Percentiles rank a stretch among this genome's conserved stretches.
These are phyloP conservation scores for Elsinoe ampelina DNA, from an alignment of 2,329 filamentous ascomycete species.

Conservation along the genomic window DNA sequence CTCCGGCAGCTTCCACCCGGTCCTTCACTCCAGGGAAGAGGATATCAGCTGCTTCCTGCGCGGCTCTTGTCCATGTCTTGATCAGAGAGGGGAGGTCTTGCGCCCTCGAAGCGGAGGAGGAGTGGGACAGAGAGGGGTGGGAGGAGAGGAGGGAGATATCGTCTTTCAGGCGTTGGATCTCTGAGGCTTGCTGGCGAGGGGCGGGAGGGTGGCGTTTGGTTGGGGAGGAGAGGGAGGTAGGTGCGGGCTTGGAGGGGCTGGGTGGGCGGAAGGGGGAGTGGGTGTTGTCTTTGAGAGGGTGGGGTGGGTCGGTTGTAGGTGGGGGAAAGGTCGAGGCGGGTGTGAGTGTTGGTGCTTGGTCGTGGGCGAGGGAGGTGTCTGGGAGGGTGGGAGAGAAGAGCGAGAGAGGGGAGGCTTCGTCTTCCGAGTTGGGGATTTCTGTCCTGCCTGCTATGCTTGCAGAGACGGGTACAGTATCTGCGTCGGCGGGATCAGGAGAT, in stretches of 20 bases:
- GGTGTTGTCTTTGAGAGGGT: too few relatives aligned
- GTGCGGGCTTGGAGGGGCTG: not conserved
- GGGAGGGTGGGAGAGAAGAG: not conserved
- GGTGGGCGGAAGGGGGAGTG: not conserved
- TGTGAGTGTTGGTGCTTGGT: not conserved
- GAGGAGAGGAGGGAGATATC: slow-evolving; percentile 45
- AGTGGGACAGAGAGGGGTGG: slow-evolving; percentile 39
- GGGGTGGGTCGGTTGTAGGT: too few relatives aligned
- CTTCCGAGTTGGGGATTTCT: slow-evolving; percentile 2
- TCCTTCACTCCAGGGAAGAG: slow-evolving; percentile 53
- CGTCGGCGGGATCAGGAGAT: not conserved
- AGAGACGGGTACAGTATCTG: not conserved
- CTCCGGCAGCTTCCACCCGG: slow-evolving; percentile 54
- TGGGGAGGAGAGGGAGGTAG: not conserved
- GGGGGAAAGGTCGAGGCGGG: not conserved
- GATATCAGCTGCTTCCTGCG: slow-evolving; percentile 57
- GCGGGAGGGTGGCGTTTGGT: not conserved
- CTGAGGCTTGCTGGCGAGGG: too few relatives aligned
- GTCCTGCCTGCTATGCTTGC: not conserved
- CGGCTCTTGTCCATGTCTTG: slow-evolving; percentile 52
- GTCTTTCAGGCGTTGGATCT: not conserved
- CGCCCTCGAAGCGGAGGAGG: slow-evolving; percentile 35
- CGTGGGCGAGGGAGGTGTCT: slow-evolving; percentile 16
- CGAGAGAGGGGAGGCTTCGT: slow-evolving; percentile 9
- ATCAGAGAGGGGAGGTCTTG: slow-evolving; percentile 48